Percentiles rank a stretch among this genome's conserved stretches.
These are phyloP conservation scores for Trichoderma koningii DNA, from an alignment of 2,329 filamentous ascomycete species.

Conservation along the genomic window DNA sequence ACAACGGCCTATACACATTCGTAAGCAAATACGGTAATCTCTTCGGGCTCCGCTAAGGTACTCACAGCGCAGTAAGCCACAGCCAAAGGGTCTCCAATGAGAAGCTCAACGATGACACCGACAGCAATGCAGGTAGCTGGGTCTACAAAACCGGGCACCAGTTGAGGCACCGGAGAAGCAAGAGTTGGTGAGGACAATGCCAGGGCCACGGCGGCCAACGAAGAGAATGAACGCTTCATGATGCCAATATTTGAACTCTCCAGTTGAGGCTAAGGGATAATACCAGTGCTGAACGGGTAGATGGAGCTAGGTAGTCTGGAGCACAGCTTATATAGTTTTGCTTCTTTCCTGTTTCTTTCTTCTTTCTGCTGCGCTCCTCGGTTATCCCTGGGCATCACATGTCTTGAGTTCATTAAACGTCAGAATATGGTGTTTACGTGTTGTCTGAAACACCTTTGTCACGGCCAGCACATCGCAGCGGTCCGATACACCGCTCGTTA, in stretches of 20 bases:
- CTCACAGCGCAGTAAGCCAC: conserved; percentile 9
- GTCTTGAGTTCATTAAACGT: too few species aligned
- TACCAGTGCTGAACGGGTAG: not conserved
- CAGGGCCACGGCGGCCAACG: conserved; percentile 5
- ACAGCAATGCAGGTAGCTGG: not conserved
- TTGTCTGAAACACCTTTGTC: not conserved
- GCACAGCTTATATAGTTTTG: not conserved
- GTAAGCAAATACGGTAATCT: not conserved
- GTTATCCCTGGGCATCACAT: not conserved
- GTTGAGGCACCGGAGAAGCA: conserved; percentile 16
- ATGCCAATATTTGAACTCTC: not conserved
- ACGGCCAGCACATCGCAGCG: not conserved
- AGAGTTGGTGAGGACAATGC: not conserved
- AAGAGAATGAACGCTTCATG: conserved; percentile 6
- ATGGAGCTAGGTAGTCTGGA: not conserved
- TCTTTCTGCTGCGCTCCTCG: not conserved
- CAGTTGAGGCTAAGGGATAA: not conserved
- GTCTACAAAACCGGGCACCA: not conserved
- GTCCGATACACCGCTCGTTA: not conserved
- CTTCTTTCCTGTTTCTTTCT: not conserved
- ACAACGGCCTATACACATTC: not conserved
- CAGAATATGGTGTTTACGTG: not conserved
- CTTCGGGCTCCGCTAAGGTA: not conserved
- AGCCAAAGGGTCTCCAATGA: conserved; percentile 3
- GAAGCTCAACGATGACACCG: not conserved